A percentile compares a stretch with the other conserved stretches of the same genome.
These are phyloP conservation scores for Chenopodium suecicum DNA, from an alignment of 148 eudicot genomes.

Conservation along the genomic window DNA sequence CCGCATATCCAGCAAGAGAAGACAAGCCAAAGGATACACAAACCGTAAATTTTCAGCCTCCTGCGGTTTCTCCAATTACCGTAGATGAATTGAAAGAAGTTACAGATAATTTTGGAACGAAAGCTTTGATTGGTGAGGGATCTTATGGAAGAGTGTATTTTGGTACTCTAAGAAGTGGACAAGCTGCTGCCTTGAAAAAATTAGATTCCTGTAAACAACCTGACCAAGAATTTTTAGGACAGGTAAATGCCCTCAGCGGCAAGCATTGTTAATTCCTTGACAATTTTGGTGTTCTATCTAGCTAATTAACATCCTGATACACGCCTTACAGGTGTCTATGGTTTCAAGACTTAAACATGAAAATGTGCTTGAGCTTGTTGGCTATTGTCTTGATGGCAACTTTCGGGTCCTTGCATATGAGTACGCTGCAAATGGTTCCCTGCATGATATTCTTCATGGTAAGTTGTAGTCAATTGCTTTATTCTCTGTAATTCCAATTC, in stretches of 20 bases:
- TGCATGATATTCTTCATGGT: constrained; percentile 88
- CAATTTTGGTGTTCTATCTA: neutral
- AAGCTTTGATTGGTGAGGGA: constrained; percentile 73
- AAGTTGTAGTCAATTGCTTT: constrained; percentile 9
- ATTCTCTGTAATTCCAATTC: neutral
- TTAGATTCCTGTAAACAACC: constrained; percentile 80
- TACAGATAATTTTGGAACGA: constrained; percentile 64
- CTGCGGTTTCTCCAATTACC: constrained; percentile 55
- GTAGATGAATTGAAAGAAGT: constrained; percentile 69
- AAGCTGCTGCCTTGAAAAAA: constrained; percentile 68
- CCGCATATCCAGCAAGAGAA: constrained; percentile 54
- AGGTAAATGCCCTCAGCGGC: constrained; percentile 33
- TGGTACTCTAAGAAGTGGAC: constrained; percentile 62
- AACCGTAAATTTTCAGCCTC: constrained; percentile 55
- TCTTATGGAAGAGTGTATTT: constrained; percentile 68
- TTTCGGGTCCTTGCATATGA: constrained; percentile 71
- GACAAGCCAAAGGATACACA: constrained; percentile 57
- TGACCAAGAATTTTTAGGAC: constrained; percentile 64
- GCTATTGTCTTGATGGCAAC: constrained; percentile 63
- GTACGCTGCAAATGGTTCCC: constrained; percentile 73
- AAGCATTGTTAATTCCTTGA: neutral
- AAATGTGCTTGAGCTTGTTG: constrained; percentile 69
- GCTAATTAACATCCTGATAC: neutral
- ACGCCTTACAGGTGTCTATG: constrained; percentile 56
- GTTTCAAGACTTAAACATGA: constrained; percentile 71